Evolutionary conservation across 2,329 filamentous ascomycete species (phyloP).

Genomic region (Tolypocladium pustulatum): DNA sequence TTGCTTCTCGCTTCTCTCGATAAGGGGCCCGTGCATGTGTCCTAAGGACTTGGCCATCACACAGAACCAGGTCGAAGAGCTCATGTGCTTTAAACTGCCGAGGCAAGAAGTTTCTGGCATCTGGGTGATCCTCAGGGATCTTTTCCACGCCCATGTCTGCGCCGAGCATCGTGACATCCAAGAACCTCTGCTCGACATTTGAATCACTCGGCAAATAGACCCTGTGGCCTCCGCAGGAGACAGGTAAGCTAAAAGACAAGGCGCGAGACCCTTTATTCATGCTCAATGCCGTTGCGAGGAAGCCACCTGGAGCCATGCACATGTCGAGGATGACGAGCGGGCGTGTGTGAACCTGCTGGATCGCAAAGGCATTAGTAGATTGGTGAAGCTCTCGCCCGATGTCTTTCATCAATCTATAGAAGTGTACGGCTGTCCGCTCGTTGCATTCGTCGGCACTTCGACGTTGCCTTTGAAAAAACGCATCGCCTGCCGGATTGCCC

Average conservation of each 20-base stretch:
- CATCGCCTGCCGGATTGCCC: not conserved
- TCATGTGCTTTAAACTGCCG: constrained; percentile 12
- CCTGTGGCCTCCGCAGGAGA: constrained; percentile 27
- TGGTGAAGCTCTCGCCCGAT: constrained; percentile 32
- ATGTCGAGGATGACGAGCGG: constrained; percentile 34
- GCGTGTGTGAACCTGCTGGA: constrained; percentile 1
- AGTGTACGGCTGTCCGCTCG: not conserved
- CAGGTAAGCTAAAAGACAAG: constrained; percentile 29
- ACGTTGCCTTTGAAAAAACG: not conserved
- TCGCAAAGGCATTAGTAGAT: constrained; percentile 18
- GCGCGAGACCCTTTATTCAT: constrained; percentile 20
- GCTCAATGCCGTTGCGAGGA: constrained; percentile 25
- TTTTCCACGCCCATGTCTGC: constrained; percentile 26
- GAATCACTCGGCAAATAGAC: constrained; percentile 14
- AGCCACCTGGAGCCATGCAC: constrained; percentile 47
- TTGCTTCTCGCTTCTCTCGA: constrained; percentile 22
- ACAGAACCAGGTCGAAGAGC: constrained; percentile 32
- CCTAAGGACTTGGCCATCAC: constrained; percentile 35
- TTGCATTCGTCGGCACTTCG: not conserved
- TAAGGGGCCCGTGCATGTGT: constrained; percentile 22
- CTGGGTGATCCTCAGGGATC: constrained; percentile 19
- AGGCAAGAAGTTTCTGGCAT: constrained; percentile 9
- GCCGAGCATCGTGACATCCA: constrained; percentile 43
- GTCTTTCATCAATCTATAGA: constrained; percentile 30
- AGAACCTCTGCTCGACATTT: constrained; percentile 10